Evolutionary conservation across 2,329 filamentous ascomycete genomes (phyloP), one percentile per base, ranked within the genome.

Genomic region (Thielaviopsis populi): DNA sequence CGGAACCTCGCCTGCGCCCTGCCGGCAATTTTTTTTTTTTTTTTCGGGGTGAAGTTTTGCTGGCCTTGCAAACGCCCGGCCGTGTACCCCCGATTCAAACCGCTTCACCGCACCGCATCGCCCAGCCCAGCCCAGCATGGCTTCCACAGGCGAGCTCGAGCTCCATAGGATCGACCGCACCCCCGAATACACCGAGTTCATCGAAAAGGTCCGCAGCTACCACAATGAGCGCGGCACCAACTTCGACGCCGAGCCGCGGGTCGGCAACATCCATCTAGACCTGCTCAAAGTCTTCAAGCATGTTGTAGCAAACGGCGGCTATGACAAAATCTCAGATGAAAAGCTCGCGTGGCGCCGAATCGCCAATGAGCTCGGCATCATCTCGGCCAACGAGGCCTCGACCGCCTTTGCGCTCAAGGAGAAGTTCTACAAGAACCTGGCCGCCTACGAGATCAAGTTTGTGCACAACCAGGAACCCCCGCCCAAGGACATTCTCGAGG

Each of bases 341-440:
- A 94, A 92, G 77, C 81, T 95, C 68, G 87, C 88, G 61, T 96
- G 91, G 91, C 83, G 89, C 68, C 84, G 84, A 69, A 81, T 95
- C 69, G 88, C 87, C 13, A 80, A 85, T 62, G 85, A 91, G 69
- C 86, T 95, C 65, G 83, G 88, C 60, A 82, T 91, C 67, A 84
- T 84, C 70, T 85, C 84, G 64, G 80, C 82, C 70, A 91, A 92
- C 71, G 84, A 89, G 67, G 81, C 89, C 6, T 89, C 89, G n/a
- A 84, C 90, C 66, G 90, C 89, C 15, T 95, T 95, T 75, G 82
- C 87, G 66, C 78, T 95, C 64, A 96, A 96, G 76, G 87, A 88
- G 64, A 85, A 88, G 67, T 96, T 94, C 76, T 95, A 95, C 78
- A 91, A 90, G 73, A 90, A 92, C 70, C 81, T 96, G 54, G 87